Evolutionary conservation across 176 grass and related monocot genomes (phyloP), one percentile per base, ranked within the genome.

Genomic region (Oryza coarctata): DNA sequence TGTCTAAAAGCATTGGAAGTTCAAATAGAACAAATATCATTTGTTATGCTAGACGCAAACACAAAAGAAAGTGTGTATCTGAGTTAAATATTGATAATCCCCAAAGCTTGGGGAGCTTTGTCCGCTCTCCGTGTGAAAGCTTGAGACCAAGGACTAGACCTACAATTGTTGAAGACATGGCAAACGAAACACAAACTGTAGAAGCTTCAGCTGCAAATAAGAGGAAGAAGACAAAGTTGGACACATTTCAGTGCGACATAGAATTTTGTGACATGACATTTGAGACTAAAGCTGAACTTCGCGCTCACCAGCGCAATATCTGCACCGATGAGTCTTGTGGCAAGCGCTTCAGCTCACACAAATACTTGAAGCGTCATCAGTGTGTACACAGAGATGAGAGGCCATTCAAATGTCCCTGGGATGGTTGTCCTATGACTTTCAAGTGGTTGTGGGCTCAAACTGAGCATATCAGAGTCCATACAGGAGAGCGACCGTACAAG

Each of bases 361-460:
- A 85, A 18, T 94, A 89, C 73, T 63, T 89, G 74, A 84, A 76
- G 68, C 89, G 89, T 2, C 93, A 94, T 75, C 89, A 92, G 38
- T 85, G 82, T 69, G 89, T 92, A 39, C 93, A 94, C 75, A 77
- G 85, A 0, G 93, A 94, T 15, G 68, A 85, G 80, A 85, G 93
- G 75, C 93, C 93, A 26, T 89, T 94, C n/a, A 81, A 81, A n/a
- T 94, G 93, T 18, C 93, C 89, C 57, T 94, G 93, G 93, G 83
- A 90, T 9, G 93, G 93, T 3, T 94, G 93, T 14, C 43, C 70
- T 45, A 90, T 86, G 87, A 83, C 87, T 70, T 94, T 92, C 85
- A 94, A 94, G 74, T 92, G 93, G 93, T 66, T 87, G 73, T 92
- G 93, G 93, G 93, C 93, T 20, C 90, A 89, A 65, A 94, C 85